Conservation (phyloP, 2,329 filamentous ascomycete species). For the Verticillium nonalfalfae region DNA sequence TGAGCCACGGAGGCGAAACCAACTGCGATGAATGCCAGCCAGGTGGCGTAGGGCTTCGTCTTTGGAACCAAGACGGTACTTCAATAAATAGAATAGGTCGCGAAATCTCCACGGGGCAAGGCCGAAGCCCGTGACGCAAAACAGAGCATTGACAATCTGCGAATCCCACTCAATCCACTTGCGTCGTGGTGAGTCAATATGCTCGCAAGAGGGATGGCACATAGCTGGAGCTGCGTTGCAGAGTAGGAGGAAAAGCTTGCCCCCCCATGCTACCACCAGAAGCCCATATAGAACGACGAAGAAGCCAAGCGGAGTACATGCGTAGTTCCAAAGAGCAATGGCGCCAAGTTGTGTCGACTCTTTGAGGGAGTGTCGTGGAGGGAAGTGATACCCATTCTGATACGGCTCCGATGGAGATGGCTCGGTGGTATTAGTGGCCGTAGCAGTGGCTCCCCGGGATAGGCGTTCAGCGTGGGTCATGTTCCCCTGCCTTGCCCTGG, state of each 20-base stretch:
- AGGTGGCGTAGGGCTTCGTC: conserved; percentile 57
- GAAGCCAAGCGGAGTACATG: conserved; percentile 69
- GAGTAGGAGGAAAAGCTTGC: conserved; percentile 82
- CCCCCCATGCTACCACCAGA: conserved; percentile 83
- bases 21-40: conserved; percentile 67
- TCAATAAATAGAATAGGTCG: conserved; percentile 67
- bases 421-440: conserved; percentile 5
- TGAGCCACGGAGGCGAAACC: conserved; percentile 69
- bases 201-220: conserved; percentile 64
- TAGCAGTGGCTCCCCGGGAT: conserved; percentile 3
- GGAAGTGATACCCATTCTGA: conserved; percentile 61
- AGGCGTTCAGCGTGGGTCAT: conserved; percentile 1
- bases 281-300: conserved; percentile 72
- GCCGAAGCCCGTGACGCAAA: conserved; percentile 82
- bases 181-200: conserved; percentile 68
- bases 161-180: conserved; percentile 83
- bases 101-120: conserved; percentile 79
- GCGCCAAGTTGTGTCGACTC: conserved; percentile 53
- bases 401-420: conserved; percentile 8
- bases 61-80: conserved; percentile 51
- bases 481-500: neutral
- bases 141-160: conserved; percentile 76
- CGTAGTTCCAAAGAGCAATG: conserved; percentile 64
- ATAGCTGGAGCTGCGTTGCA: conserved; percentile 69
- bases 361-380: conserved; percentile 52